Evolutionary conservation across 2,329 filamentous ascomycete genomes (phyloP).

Genomic region (Pyricularia pennisetigena): DNA sequence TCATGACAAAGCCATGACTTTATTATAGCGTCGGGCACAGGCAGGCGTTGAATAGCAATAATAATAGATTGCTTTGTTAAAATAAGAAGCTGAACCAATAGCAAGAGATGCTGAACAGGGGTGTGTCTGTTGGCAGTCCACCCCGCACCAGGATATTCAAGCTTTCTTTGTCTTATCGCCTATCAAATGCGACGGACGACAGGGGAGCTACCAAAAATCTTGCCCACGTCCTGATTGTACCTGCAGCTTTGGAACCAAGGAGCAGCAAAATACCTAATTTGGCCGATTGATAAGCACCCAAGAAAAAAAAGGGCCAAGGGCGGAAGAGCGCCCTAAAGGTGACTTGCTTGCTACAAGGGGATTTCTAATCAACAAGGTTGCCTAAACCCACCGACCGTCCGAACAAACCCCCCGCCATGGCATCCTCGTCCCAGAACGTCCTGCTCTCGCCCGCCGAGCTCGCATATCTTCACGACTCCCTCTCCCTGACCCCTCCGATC

Average conservation of each 20-base stretch:
- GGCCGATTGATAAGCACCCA: background rate
- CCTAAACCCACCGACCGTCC: background rate
- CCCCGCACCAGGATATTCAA: background rate
- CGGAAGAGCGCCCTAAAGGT: background rate
- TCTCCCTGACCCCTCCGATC: constrained; percentile 72
- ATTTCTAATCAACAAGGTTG: background rate
- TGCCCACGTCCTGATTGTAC: background rate
- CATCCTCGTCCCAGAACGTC: constrained; percentile 52
- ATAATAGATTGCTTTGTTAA: too few species aligned
- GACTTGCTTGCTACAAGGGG: background rate
- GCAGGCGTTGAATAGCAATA: too few species aligned
- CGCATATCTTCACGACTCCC: constrained; percentile 84
- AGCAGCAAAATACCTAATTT: background rate
- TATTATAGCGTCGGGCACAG: too few species aligned
- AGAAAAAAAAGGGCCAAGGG: background rate
- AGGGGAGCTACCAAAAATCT: background rate
- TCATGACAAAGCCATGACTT: too few species aligned
- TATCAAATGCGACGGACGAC: background rate
- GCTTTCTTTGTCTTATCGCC: background rate
- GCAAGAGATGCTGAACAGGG: too few species aligned
- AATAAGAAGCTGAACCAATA: too few species aligned
- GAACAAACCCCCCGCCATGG: constrained; percentile 6
- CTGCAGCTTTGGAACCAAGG: background rate
- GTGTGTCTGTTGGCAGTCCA: background rate
- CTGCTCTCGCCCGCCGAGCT: constrained; percentile 92